Conservation (phyloP, 768 basidiomycete genomes). For the Tephrocybe sp. region DNA sequence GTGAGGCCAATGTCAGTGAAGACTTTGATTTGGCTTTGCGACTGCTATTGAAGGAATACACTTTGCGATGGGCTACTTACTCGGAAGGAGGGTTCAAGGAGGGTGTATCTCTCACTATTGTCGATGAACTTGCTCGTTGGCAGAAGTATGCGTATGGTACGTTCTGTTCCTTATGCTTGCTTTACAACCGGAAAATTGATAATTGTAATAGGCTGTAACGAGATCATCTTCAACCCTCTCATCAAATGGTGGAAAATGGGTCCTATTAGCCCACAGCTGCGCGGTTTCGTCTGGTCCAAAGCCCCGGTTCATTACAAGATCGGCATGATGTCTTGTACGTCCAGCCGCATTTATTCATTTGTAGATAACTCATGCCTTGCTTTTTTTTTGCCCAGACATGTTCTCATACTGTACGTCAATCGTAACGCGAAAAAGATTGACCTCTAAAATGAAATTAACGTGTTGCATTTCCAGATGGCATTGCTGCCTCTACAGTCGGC, state of each 20-base stretch:
- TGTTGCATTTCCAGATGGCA: conserved; percentile 46
- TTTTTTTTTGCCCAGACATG: conserved; percentile 33
- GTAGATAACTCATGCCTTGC: not conserved
- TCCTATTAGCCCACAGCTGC: conserved; percentile 74
- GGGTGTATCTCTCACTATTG: conserved; percentile 81
- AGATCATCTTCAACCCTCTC: conserved; percentile 84
- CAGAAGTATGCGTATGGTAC: conserved; percentile 68
- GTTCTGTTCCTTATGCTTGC: conserved; percentile 10
- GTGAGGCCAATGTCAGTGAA: conserved; percentile 74
- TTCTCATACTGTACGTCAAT: conserved; percentile 40
- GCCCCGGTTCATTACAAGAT: conserved; percentile 83
- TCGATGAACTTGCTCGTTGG: conserved; percentile 90
- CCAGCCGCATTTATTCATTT: not conserved
- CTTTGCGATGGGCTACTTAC: conserved; percentile 82
- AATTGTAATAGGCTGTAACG: conserved; percentile 48
- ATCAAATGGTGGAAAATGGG: conserved; percentile 73
- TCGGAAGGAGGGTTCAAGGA: conserved; percentile 85
- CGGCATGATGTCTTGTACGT: conserved; percentile 69
- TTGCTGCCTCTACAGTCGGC: conserved; percentile 66
- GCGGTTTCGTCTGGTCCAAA: conserved; percentile 69
- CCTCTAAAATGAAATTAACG: too few species aligned
- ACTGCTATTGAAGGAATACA: conserved; percentile 67
- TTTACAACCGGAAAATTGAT: conserved; percentile 3
- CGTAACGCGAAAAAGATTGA: too few species aligned
- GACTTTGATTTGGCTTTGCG: conserved; percentile 78